Conservation (phyloP, 2,329 filamentous ascomycete species). For the Shiraia bambusicola region DNA sequence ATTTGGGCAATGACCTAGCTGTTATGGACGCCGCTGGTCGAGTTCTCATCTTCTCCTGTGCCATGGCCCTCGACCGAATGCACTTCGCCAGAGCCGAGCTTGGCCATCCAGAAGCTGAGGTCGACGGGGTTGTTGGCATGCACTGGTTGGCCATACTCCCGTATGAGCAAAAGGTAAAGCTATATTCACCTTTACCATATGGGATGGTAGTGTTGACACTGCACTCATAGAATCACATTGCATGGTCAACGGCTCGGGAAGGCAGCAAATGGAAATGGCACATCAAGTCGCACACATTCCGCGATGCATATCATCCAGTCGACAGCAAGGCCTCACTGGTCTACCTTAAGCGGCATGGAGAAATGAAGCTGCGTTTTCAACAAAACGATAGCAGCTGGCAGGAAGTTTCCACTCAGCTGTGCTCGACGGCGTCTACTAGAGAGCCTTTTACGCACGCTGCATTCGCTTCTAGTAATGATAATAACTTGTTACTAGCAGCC, state of each 20-base stretch:
- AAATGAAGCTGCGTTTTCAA: conserved; percentile 74
- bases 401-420: conserved; percentile 72
- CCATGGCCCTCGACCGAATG: conserved; percentile 72
- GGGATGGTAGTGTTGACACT: conserved; percentile 6
- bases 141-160: conserved; percentile 69
- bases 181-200: background rate
- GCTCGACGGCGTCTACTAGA: conserved; percentile 67
- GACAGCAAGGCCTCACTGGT: conserved; percentile 72
- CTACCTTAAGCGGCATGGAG: conserved; percentile 72
- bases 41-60: conserved; percentile 71
- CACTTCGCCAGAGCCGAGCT: conserved; percentile 62
- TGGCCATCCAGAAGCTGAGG: conserved; percentile 70
- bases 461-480: conserved; percentile 63
- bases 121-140: conserved; percentile 76
- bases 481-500: conserved; percentile 63
- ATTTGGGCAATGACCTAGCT: conserved; percentile 75
- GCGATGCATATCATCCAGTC: conserved; percentile 73
- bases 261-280: conserved; percentile 66
- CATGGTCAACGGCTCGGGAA: conserved; percentile 44
- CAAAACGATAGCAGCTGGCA: conserved; percentile 72
- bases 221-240: conserved; percentile 35
- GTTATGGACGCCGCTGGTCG: conserved; percentile 78
- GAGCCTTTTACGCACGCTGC: conserved; percentile 45
- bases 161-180: conserved; percentile 42
- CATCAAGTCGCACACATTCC: conserved; percentile 63